phyloP scores from a whole-genome alignment of 768 basidiomycete species.

The Lactifluus rugatus region DNA sequence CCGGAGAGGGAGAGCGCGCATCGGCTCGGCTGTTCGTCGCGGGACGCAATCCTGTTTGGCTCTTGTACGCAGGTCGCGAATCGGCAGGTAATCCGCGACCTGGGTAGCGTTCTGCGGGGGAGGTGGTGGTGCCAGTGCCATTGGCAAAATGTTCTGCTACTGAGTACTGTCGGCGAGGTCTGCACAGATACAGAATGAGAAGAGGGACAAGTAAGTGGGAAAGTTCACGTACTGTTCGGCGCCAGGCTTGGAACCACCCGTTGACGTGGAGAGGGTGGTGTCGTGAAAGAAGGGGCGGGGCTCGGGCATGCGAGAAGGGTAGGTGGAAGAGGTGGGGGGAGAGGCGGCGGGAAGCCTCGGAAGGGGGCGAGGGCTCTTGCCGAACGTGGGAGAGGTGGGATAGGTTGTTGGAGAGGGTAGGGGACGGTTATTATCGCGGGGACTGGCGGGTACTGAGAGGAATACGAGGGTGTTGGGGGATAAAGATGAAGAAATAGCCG shows the following conservation, averaged over 20 bases:
- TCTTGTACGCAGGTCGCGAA: slow-evolving; percentile 2
- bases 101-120: not conserved
- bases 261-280: not conserved
- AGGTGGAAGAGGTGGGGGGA: slow-evolving; percentile 3
- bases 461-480: not conserved
- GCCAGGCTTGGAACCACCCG: not conserved
- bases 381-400: slow-evolving; percentile 15
- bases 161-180: slow-evolving; percentile 11
- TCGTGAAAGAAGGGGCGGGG: slow-evolving; percentile 9
- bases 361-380: slow-evolving; percentile 17
- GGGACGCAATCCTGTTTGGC: slow-evolving; percentile 7
- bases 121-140: not conserved
- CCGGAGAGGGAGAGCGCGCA: slow-evolving; percentile 6
- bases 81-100: slow-evolving; percentile 17
- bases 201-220: no score
- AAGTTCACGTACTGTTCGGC: slow-evolving; percentile 14
- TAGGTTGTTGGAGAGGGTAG: slow-evolving; percentile 14
- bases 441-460: slow-evolving; percentile 9
- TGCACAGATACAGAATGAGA: not conserved
- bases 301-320: slow-evolving; percentile 18
- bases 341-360: slow-evolving; percentile 16
- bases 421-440: slow-evolving; percentile 13
- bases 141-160: not conserved
- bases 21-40: not conserved
- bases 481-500: not conserved